Evolutionary conservation across 805 yeast genomes (phyloP).

Genomic region (Candida odintsovae): DNA sequence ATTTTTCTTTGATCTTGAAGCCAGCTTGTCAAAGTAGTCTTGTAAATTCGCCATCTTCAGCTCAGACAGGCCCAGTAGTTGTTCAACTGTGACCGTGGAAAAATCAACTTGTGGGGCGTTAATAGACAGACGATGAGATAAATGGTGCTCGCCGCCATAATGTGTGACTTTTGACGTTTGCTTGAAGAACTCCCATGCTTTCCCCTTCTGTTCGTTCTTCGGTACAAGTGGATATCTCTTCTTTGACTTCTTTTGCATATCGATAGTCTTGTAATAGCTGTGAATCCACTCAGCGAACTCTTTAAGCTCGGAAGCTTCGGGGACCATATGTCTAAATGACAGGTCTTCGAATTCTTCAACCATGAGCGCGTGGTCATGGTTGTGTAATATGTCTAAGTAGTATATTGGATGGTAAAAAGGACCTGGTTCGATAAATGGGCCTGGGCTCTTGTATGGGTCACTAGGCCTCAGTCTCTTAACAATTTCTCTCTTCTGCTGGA

Average conservation of each 20-base stretch:
- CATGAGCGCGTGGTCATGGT: background rate
- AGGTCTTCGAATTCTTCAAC: background rate
- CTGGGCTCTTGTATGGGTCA: background rate
- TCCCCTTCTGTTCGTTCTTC: background rate
- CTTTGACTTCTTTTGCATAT: background rate
- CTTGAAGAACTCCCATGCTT: background rate
- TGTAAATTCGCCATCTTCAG: background rate
- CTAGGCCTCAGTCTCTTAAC: background rate
- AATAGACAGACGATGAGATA: background rate
- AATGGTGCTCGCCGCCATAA: background rate
- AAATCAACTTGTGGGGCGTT: background rate
- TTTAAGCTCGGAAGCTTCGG: background rate
- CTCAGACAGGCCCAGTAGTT: background rate
- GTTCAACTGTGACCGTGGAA: background rate
- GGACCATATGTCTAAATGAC: background rate
- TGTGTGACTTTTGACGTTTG: background rate
- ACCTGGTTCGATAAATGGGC: no score
- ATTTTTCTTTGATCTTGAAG: constrained; percentile 3
- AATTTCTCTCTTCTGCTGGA: background rate
- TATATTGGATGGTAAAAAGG: background rate
- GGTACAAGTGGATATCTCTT: background rate
- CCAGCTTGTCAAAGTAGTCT: background rate
- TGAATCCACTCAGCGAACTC: background rate
- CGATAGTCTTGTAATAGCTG: background rate
- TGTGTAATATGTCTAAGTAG: background rate